These are phyloP conservation scores for Aspergillus indologenus DNA, from an alignment of 495 filamentous ascomycete genomes.

Conservation along the genomic window DNA sequence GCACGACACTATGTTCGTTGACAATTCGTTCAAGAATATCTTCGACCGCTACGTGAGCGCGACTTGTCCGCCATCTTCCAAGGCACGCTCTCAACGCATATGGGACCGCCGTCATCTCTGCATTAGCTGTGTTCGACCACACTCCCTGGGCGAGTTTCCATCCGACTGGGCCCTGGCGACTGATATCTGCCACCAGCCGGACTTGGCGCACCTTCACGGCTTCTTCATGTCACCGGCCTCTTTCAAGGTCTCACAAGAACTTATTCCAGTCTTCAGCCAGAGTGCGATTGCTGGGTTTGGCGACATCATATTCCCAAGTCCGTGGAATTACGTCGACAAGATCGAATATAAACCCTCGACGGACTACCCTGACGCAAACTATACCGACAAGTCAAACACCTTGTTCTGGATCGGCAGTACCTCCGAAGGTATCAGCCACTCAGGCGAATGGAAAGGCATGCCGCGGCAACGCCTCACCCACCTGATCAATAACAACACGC, in stretches of 20 bases:
- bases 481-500: slow-evolving; percentile 51
- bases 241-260: slow-evolving; percentile 56
- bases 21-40: slow-evolving; percentile 40
- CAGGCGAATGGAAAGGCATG: slow-evolving; percentile 57
- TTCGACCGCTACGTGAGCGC: slow-evolving; percentile 48
- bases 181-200: slow-evolving; percentile 76
- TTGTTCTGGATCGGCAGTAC: slow-evolving; percentile 56
- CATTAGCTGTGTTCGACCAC: slow-evolving; percentile 57
- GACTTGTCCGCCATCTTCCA: slow-evolving; percentile 57
- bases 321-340: slow-evolving; percentile 52
- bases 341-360: slow-evolving; percentile 37
- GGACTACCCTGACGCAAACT: slow-evolving; percentile 39
- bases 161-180: slow-evolving; percentile 61
- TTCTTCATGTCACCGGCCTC: slow-evolving; percentile 64
- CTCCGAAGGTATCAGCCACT: slow-evolving; percentile 53
- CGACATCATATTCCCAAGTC: slow-evolving; percentile 47
- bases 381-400: slow-evolving; percentile 39
- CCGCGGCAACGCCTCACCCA: slow-evolving; percentile 56
- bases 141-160: slow-evolving; percentile 66
- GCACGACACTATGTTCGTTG: slow-evolving; percentile 49
- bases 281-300: slow-evolving; percentile 59
- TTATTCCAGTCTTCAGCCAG: slow-evolving; percentile 72
- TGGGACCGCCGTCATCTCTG: slow-evolving; percentile 56
- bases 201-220: slow-evolving; percentile 70
- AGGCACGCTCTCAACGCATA: slow-evolving; percentile 43